These are phyloP conservation scores for Mycena metata DNA, from an alignment of 768 basidiomycete species.

Conservation along the genomic window DNA sequence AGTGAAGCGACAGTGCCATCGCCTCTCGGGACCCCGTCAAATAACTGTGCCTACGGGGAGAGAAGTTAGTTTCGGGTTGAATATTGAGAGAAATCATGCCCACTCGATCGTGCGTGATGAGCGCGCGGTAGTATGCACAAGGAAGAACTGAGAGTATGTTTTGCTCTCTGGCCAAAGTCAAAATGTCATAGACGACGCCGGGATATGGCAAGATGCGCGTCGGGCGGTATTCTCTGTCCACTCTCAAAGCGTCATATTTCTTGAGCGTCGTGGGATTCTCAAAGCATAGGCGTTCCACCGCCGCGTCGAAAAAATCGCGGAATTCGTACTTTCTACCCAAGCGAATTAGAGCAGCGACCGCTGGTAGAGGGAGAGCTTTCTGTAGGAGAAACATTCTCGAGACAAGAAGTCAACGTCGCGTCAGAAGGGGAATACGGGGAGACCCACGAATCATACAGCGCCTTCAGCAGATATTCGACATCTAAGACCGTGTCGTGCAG, in stretches of 20 bases:
- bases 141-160: conserved; percentile 4
- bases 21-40: not conserved
- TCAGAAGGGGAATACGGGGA: not conserved
- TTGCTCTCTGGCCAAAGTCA: conserved; percentile 9
- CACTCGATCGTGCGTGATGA: not conserved
- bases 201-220: not conserved
- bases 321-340: conserved; percentile 26
- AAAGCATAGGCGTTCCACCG: conserved; percentile 9
- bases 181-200: not conserved
- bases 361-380: not conserved
- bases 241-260: not conserved
- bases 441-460: conserved; percentile 22
- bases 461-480: conserved; percentile 22
- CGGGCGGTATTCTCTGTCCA: not conserved
- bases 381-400: conserved; percentile 10
- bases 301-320: not conserved
- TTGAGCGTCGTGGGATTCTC: conserved; percentile 25
- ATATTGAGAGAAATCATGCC: not conserved
- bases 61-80: too few species aligned
- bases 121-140: conserved; percentile 2
- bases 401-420: not conserved
- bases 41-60: not conserved
- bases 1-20: conserved; percentile 11
- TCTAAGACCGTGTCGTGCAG: conserved; percentile 12
- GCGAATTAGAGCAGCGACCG: conserved; percentile 13